Evolutionary conservation across 73 alveolate genomes (phyloP).

Genomic region (Paramecium primaurelia): DNA sequence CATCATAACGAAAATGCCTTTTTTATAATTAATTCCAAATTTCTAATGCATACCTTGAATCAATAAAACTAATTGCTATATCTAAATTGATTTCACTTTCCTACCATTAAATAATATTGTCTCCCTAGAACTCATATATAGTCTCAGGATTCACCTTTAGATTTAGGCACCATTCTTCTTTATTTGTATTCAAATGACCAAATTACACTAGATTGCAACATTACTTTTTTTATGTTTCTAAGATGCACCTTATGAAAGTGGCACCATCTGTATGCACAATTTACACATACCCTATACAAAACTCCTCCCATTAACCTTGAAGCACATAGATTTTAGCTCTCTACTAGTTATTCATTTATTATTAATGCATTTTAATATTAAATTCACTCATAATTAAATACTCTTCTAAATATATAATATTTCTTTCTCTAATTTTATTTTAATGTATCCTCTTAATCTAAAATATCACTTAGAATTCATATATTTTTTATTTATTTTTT

Average conservation of each 20-base stretch:
- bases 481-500: too few relatives aligned
- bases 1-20: background rate
- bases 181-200: slow-evolving; percentile 13
- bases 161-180: slow-evolving; percentile 25
- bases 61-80: slow-evolving; percentile 14
- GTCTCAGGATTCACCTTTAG: background rate
- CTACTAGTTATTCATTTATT: background rate
- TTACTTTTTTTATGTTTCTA: background rate
- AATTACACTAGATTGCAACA: background rate
- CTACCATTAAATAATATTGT: background rate
- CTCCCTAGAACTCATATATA: background rate
- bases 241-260: background rate
- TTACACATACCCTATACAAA: background rate
- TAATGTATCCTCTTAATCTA: too few relatives aligned
- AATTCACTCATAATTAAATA: background rate
- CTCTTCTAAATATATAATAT: background rate
- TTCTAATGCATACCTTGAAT: background rate
- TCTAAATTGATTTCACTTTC: background rate
- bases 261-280: background rate
- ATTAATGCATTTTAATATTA: background rate
- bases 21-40: background rate
- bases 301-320: background rate
- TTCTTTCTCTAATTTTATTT: too few relatives aligned
- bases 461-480: too few relatives aligned
- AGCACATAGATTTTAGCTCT: slow-evolving; percentile 4